A percentile compares a stretch with the other conserved stretches of the same genome.
These are phyloP conservation scores for Fraxinus ornus DNA, from an alignment of 305 asterid genomes.

Conservation along the genomic window DNA sequence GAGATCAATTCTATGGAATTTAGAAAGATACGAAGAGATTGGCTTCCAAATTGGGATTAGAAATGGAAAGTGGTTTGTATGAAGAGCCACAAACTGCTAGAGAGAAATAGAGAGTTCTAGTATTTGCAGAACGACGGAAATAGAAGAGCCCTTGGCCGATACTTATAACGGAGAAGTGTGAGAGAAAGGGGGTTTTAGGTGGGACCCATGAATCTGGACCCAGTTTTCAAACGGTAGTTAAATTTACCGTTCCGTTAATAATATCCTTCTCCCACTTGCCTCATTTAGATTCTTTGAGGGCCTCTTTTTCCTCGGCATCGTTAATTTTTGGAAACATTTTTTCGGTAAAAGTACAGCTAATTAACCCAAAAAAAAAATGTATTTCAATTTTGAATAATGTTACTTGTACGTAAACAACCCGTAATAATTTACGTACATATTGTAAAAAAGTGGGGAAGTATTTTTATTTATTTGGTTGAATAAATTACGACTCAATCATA, in stretches of 20 bases:
- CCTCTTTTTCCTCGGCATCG: neutral
- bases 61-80: neutral
- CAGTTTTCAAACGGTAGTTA: constrained; percentile 15
- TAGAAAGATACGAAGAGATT: neutral
- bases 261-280: neutral
- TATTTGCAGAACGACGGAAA: constrained; percentile 2
- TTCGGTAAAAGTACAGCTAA: neutral
- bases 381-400: neutral
- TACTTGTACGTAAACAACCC: no score
- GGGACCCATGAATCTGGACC: constrained; percentile 11
- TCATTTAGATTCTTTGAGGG: neutral
- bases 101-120: neutral
- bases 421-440: no score
- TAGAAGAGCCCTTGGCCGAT: neutral
- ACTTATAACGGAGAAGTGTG: constrained; percentile 29
- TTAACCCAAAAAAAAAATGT: neutral
- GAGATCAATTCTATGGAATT: neutral
- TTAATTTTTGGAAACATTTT: neutral
- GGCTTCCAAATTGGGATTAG: neutral
- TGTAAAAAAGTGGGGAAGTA: no score
- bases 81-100: neutral
- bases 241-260: neutral
- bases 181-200: neutral
- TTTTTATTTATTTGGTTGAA: no score
- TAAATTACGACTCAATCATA: no score